Percentiles rank a stretch among this genome's conserved stretches.
Evolutionary conservation across 192 early-diverging fungal genomes (phyloP).

Genomic region (Entophlyctis helioformis): DNA sequence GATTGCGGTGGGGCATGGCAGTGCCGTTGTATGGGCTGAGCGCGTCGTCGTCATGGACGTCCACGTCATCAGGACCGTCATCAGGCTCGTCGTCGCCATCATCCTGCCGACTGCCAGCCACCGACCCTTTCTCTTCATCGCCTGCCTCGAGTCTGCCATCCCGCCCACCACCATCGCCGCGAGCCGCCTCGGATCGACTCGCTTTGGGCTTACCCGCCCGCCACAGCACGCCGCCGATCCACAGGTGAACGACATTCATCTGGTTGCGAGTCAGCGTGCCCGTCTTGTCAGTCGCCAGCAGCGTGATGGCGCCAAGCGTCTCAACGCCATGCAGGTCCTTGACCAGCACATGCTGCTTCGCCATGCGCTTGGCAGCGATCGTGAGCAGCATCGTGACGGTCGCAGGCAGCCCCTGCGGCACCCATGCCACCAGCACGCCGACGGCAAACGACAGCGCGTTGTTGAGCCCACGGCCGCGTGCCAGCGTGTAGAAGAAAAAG

Average conservation of each 20-base stretch:
- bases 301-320: constrained; percentile 91
- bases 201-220: no score
- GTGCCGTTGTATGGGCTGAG: no score
- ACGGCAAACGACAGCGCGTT: constrained; percentile 73
- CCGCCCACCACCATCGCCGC: no score
- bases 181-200: no score
- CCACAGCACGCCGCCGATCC: constrained; percentile 64
- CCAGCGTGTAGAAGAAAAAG: constrained; percentile 72
- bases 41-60: no score
- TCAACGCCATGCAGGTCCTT: constrained; percentile 95
- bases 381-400: constrained; percentile 84
- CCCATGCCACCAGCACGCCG: constrained; percentile 70
- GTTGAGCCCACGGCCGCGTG: constrained; percentile 26
- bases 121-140: no score
- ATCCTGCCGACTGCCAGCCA: no score
- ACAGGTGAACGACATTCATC: constrained; percentile 90
- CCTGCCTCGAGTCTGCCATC: no score
- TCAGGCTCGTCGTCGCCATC: no score
- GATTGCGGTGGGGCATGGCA: no score
- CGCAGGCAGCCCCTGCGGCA: constrained; percentile 87
- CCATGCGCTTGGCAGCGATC: constrained; percentile 94
- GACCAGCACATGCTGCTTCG: constrained; percentile 75
- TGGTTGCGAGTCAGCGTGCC: constrained; percentile 94
- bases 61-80: no score
- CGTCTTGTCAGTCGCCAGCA: constrained; percentile 95